Conservation (phyloP, 768 basidiomycete species). For the Inosperma sp. region DNA sequence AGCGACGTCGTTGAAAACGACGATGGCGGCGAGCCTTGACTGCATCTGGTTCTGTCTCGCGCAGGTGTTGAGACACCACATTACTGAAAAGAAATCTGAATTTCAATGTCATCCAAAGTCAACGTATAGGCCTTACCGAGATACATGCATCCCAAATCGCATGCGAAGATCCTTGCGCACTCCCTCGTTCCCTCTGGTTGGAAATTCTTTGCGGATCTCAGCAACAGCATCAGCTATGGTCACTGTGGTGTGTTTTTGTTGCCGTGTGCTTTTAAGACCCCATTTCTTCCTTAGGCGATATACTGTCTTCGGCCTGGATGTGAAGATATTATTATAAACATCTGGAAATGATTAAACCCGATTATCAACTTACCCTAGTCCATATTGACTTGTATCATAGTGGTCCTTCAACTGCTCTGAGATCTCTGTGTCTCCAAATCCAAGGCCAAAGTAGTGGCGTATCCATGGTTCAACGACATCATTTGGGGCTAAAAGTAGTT, state of each 20-base stretch:
- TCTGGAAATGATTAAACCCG: neutral
- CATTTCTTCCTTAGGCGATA: neutral
- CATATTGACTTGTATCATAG: neutral
- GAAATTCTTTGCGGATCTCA: neutral
- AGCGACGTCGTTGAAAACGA: constrained; percentile 14
- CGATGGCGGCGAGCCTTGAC: constrained; percentile 6
- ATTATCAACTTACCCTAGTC: neutral
- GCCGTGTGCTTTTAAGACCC: neutral
- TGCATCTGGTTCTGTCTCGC: constrained; percentile 19
- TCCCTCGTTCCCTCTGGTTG: neutral
- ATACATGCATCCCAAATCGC: too few relatives aligned
- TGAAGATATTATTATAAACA: neutral
- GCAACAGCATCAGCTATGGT: neutral
- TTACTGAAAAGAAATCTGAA: neutral
- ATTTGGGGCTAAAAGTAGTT: neutral
- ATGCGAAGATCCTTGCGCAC: too few relatives aligned
- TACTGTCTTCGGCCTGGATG: neutral
- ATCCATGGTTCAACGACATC: neutral
- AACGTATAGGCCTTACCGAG: too few relatives aligned
- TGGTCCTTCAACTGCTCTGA: neutral
- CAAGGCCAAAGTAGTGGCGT: neutral
- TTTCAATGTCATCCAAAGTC: too few relatives aligned
- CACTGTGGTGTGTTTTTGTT: neutral
- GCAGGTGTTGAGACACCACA: constrained; percentile 4
- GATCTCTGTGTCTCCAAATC: neutral